Base-by-base conservation (phyloP, 768 basidiomycete species). In the Phanerochaete sordida region DNA sequence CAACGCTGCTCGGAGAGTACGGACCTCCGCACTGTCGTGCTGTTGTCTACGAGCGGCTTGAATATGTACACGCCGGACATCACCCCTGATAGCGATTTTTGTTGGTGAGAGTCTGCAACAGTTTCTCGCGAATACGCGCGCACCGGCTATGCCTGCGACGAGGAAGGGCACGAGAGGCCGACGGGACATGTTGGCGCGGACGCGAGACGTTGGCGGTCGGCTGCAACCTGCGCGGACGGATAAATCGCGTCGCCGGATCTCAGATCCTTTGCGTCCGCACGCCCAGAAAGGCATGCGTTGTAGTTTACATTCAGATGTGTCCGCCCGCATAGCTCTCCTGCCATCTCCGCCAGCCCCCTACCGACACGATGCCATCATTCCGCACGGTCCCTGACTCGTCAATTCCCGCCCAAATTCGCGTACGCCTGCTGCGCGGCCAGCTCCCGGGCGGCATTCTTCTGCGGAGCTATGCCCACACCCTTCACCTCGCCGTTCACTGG, bases 1-100 rank as follows among this genome's bases (percentile, higher is more conserved):
- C 47, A 24, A 19, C 33, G 9, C 37, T 52, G 37, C 31, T 15
- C 31, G 28, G n/a, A n/a, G 8, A 15, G 37, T 6, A 21, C 47
- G 35, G 35, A 33, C 45, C 37, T 26, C n/a, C 43, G 48, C 51
- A 57, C 9, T 21, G 46, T 28, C 48, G 5, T 33, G 24, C 43
- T 53, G 44, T 59, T 51, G 44, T 73, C 70, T 11, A 80, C 60
- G 21, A 75, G 45, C 27, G 86, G 86, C 65, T 81, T 79, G 73
- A 88, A 88, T 55, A 88, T 84, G 68, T 88, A 88, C 23, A 86
- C 68, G 9, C 87, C 87, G 13, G 87, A 87, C 27, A 77, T 64
- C 53, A 86, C 69, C 30, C 87, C 87, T 88, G 62, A 39, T 21
- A n/a, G n/a, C n/a, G 33, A 35, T 35, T 35, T 35, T 13, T n/a